Conservation (phyloP, 2,329 filamentous ascomycete species). For the Pseudogymnoascus sp. region DNA sequence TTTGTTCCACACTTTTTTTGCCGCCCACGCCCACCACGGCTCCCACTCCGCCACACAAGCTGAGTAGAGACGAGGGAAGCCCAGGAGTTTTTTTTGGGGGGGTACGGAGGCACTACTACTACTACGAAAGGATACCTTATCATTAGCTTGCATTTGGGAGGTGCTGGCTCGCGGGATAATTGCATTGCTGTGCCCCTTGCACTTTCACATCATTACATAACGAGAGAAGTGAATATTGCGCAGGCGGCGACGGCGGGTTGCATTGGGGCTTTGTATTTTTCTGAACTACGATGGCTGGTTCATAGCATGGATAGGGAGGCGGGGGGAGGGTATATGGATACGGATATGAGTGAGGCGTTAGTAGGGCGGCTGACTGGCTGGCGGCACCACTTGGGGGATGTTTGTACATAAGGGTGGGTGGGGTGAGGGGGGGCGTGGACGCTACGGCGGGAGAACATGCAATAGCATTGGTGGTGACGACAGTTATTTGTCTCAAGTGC, state of each 20-base stretch:
- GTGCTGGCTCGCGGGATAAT: constrained; percentile 5
- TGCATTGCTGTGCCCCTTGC: constrained; percentile 4
- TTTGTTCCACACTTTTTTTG: constrained; percentile 2
- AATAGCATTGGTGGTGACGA: constrained; percentile 8
- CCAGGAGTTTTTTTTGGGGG: background rate
- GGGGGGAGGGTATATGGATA: background rate
- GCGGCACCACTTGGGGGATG: constrained; percentile 1
- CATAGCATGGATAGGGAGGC: constrained; percentile 3
- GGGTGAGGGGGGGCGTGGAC: background rate
- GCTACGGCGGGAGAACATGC: background rate
- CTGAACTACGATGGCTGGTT: constrained; percentile 4
- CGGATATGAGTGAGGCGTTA: constrained; percentile 10
- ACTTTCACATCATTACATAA: constrained; percentile 8
- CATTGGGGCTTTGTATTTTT: constrained; percentile 6
- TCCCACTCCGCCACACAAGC: background rate
- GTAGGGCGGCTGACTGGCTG: background rate
- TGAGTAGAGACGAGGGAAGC: background rate
- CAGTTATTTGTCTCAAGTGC: background rate
- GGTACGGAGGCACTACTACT: background rate
- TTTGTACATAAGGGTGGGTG: background rate
- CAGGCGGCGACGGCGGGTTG: background rate
- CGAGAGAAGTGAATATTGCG: background rate
- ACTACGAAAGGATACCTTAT: constrained; percentile 5
- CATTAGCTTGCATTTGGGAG: constrained; percentile 10
- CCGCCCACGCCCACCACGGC: background rate